Percentiles rank a stretch among this genome's conserved stretches.
These are phyloP conservation scores for Alloteropsis semialata DNA, from an alignment of 176 grass and related monocot species.

Conservation along the genomic window DNA sequence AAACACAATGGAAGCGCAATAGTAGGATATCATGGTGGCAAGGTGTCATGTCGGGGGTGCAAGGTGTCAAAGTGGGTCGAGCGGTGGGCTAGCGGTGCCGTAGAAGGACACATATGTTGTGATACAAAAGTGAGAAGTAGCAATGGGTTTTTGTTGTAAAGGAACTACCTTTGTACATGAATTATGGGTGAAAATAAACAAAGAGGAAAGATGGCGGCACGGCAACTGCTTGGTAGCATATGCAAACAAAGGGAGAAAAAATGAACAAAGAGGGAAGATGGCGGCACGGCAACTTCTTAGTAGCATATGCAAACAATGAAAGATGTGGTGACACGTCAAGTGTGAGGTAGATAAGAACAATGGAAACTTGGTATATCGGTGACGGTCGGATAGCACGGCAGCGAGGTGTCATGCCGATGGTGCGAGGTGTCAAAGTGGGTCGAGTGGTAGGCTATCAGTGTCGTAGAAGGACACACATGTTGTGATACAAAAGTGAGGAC, in stretches of 20 bases:
- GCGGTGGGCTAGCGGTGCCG: neutral
- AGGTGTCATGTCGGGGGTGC: neutral
- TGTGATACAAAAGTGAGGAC: neutral
- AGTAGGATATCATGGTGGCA: fast-evolving
- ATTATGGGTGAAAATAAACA: too few relatives aligned
- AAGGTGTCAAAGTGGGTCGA: neutral
- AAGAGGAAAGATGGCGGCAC: too few relatives aligned
- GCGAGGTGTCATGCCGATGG: neutral
- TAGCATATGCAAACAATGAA: neutral
- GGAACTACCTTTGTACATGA: too few relatives aligned
- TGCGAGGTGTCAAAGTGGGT: neutral
- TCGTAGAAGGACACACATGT: neutral
- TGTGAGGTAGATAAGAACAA: neutral
- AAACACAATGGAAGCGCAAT: neutral
- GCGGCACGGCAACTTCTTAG: neutral
- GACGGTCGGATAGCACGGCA: fast-evolving
- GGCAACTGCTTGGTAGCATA: neutral
- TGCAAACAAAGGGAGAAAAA: too few relatives aligned
- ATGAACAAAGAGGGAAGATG: too few relatives aligned
- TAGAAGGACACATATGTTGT: neutral
- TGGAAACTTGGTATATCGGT: too few relatives aligned
- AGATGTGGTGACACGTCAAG: neutral
- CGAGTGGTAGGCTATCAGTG: neutral
- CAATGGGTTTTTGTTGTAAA: neutral
- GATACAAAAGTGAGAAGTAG: neutral